These are phyloP conservation scores for Tuber melanosporum DNA, from an alignment of 495 filamentous ascomycete genomes.

Conservation along the genomic window DNA sequence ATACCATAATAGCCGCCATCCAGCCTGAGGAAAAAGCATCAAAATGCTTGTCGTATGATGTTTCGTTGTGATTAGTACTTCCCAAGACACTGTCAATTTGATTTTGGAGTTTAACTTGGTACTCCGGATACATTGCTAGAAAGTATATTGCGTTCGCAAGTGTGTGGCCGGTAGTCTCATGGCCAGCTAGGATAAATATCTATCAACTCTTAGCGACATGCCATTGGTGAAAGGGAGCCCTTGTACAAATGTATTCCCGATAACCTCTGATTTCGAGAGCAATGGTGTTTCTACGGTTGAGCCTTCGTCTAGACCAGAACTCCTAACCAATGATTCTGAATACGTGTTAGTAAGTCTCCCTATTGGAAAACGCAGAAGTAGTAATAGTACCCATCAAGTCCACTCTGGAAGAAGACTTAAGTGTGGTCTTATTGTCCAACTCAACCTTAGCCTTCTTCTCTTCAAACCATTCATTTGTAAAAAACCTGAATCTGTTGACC, in stretches of 20 bases:
- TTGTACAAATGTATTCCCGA: not conserved
- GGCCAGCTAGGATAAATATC: not conserved
- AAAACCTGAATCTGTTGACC: not conserved
- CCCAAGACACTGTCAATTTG: not conserved
- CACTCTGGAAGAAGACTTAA: not conserved
- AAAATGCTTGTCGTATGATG: not conserved
- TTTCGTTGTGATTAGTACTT: not conserved
- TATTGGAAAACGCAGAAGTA: not conserved
- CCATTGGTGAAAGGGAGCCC: not conserved
- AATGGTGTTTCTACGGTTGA: not conserved
- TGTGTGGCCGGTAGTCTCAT: not conserved
- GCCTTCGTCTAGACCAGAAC: not conserved
- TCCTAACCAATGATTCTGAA: not conserved
- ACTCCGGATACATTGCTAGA: not conserved
- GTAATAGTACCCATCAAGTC: not conserved
- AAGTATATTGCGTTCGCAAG: not conserved
- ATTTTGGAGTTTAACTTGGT: not conserved
- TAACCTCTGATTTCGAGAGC: not conserved
- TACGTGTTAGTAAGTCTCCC: not conserved
- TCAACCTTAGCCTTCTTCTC: not conserved
- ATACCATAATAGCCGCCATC: not conserved
- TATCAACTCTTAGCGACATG: not conserved
- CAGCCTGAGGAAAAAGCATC: not conserved
- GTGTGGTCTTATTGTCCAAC: not conserved
- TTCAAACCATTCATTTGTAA: not conserved